A percentile compares a stretch with the other conserved stretches of the same genome.
Conservation (phyloP, 441 rosid genomes). For the Hypseocharis bilobata region DNA sequence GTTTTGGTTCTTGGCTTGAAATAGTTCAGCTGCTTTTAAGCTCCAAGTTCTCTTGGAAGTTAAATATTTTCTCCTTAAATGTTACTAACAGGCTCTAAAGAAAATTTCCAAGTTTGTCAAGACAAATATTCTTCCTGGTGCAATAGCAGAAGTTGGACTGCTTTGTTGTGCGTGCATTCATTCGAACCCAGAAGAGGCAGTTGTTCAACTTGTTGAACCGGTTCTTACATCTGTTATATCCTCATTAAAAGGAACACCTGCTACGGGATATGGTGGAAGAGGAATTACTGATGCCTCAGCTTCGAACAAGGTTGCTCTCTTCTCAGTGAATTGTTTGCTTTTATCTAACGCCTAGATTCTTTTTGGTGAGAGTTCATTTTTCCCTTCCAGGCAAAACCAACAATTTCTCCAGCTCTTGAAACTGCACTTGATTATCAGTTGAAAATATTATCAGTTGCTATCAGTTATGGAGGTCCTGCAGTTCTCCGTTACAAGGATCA, state of each 20-base stretch:
- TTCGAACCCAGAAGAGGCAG: constrained; percentile 90
- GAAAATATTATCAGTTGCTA: constrained; percentile 78
- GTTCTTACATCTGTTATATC: constrained; percentile 66
- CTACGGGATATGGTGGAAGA: constrained; percentile 85
- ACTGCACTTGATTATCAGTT: constrained; percentile 87
- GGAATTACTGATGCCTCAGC: constrained; percentile 40
- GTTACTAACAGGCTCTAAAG: constrained; percentile 68
- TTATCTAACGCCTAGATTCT: constrained; percentile 18
- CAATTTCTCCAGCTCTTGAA: constrained; percentile 95
- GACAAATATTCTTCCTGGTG: constrained; percentile 96
- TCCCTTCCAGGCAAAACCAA: constrained; percentile 51
- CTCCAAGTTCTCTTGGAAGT: background rate
- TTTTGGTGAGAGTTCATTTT: constrained; percentile 19
- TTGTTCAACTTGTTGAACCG: constrained; percentile 75
- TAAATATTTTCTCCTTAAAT: constrained; percentile 8
- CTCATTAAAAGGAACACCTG: constrained; percentile 83
- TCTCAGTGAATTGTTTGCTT: constrained; percentile 20
- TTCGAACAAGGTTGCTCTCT: constrained; percentile 55
- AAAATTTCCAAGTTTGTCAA: constrained; percentile 89
- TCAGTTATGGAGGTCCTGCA: constrained; percentile 80
- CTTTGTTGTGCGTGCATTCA: constrained; percentile 98
- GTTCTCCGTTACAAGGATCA: constrained; percentile 70
- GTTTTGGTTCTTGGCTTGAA: constrained; percentile 33
- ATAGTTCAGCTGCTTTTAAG: constrained; percentile 11
- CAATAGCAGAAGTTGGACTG: constrained; percentile 96